Evolutionary conservation across 2,329 filamentous ascomycete genomes (phyloP), one percentile per base, ranked within the genome.

Genomic region (Sporothrix euskadiensis): DNA sequence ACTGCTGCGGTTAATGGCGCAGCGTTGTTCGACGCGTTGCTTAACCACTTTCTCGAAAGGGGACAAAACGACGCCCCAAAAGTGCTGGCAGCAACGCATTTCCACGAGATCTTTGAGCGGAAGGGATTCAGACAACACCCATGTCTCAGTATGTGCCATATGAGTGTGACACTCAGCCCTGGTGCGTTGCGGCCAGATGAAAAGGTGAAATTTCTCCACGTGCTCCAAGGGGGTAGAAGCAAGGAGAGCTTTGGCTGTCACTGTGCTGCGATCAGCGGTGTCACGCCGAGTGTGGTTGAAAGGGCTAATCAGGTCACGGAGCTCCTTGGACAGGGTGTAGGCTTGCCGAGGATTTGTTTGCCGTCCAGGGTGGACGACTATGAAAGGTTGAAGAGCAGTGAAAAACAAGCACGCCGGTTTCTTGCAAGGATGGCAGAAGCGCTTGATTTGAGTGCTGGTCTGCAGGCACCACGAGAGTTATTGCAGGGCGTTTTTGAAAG

Each of bases 241-340:
- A 89, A 85, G 8, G 91, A 92, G 16, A 98, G 94, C 79, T 97
- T 97, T 78, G 96, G 96, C 0, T 92, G 90, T 39, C 87, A 88
- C 81, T 98, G 96, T 79, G 96, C 96, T 39, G 90, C 90, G 3
- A 88, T 97, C 81, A 98, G 97, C 78, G 94, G 94, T 0, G 89
- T 99, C 16, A 90, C 93, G 41, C 79, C 82, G 22, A 85, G 87
- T 5, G 88, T 98, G 10, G 87, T 98, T 7, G 83, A 91, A 19
- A 88, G 94, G 72, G 94, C 95, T 0, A 91, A 94, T 76, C 87
- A 90, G 8, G 85, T 99, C 49, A 88, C 91, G 30, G 81, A 88
- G 7, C 83, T 96, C 19, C 84, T 91, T 47, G 88, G 89, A 19
- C 88, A 86, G 69, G 92, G 94, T 7, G 92, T 95, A 78, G 92